These are phyloP conservation scores for Buddleja alternifolia DNA, from an alignment of 257 asterid species.

Conservation along the genomic window DNA sequence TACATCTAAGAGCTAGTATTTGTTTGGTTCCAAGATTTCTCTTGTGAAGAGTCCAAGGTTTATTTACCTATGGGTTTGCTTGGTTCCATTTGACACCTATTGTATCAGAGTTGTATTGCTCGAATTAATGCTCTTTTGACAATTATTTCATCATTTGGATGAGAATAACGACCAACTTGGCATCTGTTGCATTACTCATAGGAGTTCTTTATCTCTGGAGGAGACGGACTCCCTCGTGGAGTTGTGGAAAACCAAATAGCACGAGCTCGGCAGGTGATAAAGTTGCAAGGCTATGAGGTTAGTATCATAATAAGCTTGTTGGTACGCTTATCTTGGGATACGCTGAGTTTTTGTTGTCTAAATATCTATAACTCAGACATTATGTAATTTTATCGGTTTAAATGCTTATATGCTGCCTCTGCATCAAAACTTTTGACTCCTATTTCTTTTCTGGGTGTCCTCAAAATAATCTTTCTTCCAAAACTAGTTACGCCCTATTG, in stretches of 20 bases:
- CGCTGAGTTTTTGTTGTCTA: background rate
- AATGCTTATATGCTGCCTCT: no score
- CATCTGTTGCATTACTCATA: slow-evolving; percentile 25
- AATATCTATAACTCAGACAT: no score
- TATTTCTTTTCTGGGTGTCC: no score
- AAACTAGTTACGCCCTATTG: no score
- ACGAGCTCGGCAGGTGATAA: slow-evolving; percentile 73
- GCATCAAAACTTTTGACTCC: no score
- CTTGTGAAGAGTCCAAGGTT: background rate
- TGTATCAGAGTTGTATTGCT: no score
- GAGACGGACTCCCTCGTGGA: slow-evolving; percentile 99
- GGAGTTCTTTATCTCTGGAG: slow-evolving; percentile 98
- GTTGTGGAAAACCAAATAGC: slow-evolving; percentile 95
- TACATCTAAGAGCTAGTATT: background rate
- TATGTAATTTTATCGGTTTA: no score
- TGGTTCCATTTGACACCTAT: background rate
- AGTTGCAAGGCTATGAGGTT: slow-evolving; percentile 84
- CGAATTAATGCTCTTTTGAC: no score
- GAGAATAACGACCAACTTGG: background rate
- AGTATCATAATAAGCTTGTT: slow-evolving; percentile 31
- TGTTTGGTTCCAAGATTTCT: slow-evolving; percentile 2
- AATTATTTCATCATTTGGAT: background rate
- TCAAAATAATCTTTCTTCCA: no score
- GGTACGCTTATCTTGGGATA: background rate
- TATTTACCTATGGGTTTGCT: background rate